Evolutionary conservation across 2,329 filamentous ascomycete genomes (phyloP), one percentile per base, ranked within the genome.

Genomic region (Nakataea oryzae): DNA sequence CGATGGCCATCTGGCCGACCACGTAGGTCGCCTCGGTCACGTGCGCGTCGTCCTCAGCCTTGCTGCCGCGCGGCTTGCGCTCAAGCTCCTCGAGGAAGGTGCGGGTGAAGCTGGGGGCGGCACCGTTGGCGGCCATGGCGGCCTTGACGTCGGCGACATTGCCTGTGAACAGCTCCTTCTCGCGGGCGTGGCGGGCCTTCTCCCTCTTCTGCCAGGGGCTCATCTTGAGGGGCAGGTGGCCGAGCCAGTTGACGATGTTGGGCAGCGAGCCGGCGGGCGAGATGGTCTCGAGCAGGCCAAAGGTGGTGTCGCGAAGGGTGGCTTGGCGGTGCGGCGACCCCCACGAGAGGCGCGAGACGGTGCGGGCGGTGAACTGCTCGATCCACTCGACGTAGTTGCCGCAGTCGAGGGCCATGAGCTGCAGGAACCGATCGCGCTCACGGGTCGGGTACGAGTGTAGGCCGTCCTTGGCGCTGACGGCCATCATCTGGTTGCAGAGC

Each of bases 1-100:
- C 77, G 61, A 79, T 79, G 24, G 78, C 78, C 76, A 80, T 79
- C 68, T 79, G 72, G 1, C 78, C 78, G 12, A 80, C 76, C 0
- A 78, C 75, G 62, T 78, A 75, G 28, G 72, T 74, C 1, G 75
- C 77, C n/a, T 61, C 59, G 14, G 29, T n/a, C 27, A 55, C 21
- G 30, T 61, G 59, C 29, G 30, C 32, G 17, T 41, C 54, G 54
- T 54, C 30, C 65, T 79, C 78, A 29, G 67, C 63, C 1, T 70
- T 66, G 28, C 67, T 69, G 6, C 65, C 66, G 8, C 61, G 63
- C 28, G 63, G 59, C 47, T 67, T 67, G 14, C 58, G 64, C 47
- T 69, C 66, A 0, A 70, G 60, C 28, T 65, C 70, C 60, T 72
- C 70, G 34, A 79, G 67, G 62, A 77, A 79, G 2, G 75, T 77